These are phyloP conservation scores for Suillus weaverae DNA, from an alignment of 768 basidiomycete species.

Conservation along the genomic window DNA sequence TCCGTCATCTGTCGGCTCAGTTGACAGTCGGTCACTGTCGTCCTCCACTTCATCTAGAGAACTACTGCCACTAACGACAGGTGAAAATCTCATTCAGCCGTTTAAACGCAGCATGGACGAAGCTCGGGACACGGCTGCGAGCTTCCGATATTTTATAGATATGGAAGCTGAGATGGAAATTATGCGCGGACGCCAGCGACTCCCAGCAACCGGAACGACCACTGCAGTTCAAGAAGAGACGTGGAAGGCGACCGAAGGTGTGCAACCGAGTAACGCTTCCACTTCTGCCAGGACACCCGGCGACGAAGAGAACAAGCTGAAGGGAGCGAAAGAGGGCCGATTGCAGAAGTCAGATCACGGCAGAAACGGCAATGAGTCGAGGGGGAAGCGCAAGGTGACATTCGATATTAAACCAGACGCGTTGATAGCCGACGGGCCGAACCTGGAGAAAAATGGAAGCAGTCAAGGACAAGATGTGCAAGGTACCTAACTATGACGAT, in stretches of 20 bases:
- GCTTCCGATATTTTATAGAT: constrained; percentile 48
- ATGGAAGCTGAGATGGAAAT: constrained; percentile 40
- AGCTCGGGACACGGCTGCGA: constrained; percentile 44
- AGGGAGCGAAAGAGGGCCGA: constrained; percentile 16
- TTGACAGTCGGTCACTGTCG: constrained; percentile 20
- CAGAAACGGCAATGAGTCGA: constrained; percentile 37
- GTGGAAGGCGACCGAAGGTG: constrained; percentile 8
- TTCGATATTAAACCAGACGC: constrained; percentile 67
- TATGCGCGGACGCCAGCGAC: constrained; percentile 24
- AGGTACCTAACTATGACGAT: constrained; percentile 40
- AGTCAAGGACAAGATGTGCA: constrained; percentile 36
- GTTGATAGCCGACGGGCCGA: constrained; percentile 43
- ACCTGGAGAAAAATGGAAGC: constrained; percentile 33
- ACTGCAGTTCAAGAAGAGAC: constrained; percentile 13
- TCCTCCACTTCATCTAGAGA: constrained; percentile 17
- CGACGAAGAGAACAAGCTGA: constrained; percentile 5
- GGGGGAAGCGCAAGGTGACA: constrained; percentile 67
- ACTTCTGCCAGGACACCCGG: constrained; percentile 14
- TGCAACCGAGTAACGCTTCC: constrained; percentile 14
- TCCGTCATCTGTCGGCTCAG: constrained; percentile 31
- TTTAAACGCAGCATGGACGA: constrained; percentile 50
- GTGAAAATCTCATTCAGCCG: constrained; percentile 33
- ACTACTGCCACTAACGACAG: constrained; percentile 24
- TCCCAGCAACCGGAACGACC: constrained; percentile 8
- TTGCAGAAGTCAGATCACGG: constrained; percentile 21